Percentiles rank a stretch among this genome's conserved stretches.
Evolutionary conservation across 108 stramenopile species (phyloP).

Genomic region (Aurantiochytrium sp.): DNA sequence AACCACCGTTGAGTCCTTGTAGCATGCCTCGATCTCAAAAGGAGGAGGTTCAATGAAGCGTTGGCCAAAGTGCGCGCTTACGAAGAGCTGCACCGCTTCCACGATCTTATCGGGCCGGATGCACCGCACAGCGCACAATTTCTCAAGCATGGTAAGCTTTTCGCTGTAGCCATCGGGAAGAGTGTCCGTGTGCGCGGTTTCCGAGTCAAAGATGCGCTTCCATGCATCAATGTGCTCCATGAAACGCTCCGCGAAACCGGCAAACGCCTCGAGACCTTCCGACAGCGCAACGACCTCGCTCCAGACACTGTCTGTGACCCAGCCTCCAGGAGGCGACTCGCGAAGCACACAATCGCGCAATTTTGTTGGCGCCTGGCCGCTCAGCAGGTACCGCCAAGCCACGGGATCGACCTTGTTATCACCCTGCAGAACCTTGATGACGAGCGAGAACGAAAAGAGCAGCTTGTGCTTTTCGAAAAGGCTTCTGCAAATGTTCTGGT

Average conservation of each 20-base stretch:
- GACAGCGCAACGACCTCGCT: slow-evolving; percentile 26
- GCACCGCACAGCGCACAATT: slow-evolving; percentile 41
- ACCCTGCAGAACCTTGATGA: slow-evolving; percentile 51
- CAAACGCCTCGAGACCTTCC: slow-evolving; percentile 31
- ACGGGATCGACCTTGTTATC: slow-evolving; percentile 37
- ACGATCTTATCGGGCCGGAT: slow-evolving; percentile 53
- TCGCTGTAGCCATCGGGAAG: slow-evolving; percentile 41
- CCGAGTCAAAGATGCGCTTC: slow-evolving; percentile 42
- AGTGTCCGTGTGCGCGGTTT: slow-evolving; percentile 29
- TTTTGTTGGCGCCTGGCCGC: slow-evolving; percentile 26
- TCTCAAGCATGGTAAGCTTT: slow-evolving; percentile 34
- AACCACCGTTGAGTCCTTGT: slow-evolving; percentile 39
- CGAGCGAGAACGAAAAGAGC: slow-evolving; percentile 53
- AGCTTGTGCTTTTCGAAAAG: slow-evolving; percentile 66
- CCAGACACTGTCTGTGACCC: slow-evolving; percentile 53
- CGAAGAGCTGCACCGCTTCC: slow-evolving; percentile 50
- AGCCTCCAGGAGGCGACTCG: background rate
- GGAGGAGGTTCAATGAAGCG: slow-evolving; percentile 53
- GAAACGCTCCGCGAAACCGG: slow-evolving; percentile 29
- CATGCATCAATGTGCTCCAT: background rate
- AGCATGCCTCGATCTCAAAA: slow-evolving; percentile 51
- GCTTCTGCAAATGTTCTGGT: slow-evolving; percentile 54
- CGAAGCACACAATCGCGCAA: background rate
- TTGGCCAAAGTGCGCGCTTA: slow-evolving; percentile 38
- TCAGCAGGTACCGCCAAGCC: slow-evolving; percentile 57